These are phyloP conservation scores for Vigna nakashimae DNA, from an alignment of 306 rosid species.

Conservation along the genomic window DNA sequence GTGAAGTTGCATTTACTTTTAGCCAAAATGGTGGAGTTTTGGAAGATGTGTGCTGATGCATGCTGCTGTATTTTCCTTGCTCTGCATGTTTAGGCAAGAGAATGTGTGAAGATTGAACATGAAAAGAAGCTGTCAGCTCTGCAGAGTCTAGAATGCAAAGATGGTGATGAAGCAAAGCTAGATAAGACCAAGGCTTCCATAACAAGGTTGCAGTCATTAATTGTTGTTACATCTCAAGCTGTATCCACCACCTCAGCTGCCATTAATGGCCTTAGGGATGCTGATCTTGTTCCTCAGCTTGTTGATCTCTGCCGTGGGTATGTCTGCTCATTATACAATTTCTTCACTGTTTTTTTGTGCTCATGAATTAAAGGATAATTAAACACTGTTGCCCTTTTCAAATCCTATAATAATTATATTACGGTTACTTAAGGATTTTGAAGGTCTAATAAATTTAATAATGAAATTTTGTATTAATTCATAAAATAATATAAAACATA, in stretches of 20 bases:
- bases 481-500: background rate
- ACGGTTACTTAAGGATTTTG: no score
- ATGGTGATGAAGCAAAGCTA: conserved; percentile 81
- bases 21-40: conserved; percentile 36
- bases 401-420: no score
- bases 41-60: conserved; percentile 39
- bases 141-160: conserved; percentile 87
- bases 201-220: conserved; percentile 82
- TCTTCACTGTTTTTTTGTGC: conserved; percentile 27
- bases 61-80: conserved; percentile 32
- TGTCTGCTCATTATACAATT: conserved; percentile 43
- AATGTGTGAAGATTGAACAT: conserved; percentile 87
- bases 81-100: conserved; percentile 68
- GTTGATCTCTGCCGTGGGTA: conserved; percentile 90
- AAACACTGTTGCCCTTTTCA: background rate
- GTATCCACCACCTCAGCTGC: conserved; percentile 92
- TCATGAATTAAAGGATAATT: conserved; percentile 9
- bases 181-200: conserved; percentile 87
- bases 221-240: conserved; percentile 91
- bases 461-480: no score
- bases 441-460: no score
- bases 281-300: conserved; percentile 96
- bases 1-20: conserved; percentile 32
- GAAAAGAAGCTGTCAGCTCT: conserved; percentile 77
- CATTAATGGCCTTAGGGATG: conserved; percentile 77